Evolutionary conservation across 768 basidiomycete species (phyloP).

Genomic region (Phanerodontia chrysosporium): DNA sequence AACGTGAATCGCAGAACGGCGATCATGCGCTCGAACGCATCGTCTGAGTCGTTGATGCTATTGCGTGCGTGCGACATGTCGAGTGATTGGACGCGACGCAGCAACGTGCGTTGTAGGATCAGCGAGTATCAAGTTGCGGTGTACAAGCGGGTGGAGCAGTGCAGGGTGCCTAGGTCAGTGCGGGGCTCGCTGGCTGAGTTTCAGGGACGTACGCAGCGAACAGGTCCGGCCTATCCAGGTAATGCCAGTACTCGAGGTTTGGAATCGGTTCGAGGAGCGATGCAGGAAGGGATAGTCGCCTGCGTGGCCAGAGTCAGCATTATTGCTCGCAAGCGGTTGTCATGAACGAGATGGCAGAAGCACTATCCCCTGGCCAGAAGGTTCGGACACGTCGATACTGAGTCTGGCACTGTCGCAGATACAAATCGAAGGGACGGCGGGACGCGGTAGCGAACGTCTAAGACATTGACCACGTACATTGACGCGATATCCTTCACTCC

Average conservation of each 20-base stretch:
- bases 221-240: slow-evolving; percentile 85
- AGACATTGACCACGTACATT: slow-evolving; percentile 54
- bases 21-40: slow-evolving; percentile 95
- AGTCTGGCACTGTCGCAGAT: no score
- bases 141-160: background rate
- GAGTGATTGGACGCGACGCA: background rate
- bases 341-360: background rate
- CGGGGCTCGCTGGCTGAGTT: background rate
- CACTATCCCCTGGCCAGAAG: no score
- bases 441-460: background rate
- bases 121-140: background rate
- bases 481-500: slow-evolving; percentile 95
- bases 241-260: slow-evolving; percentile 96
- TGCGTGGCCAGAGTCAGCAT: slow-evolving; percentile 25
- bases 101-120: background rate
- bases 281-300: slow-evolving; percentile 90
- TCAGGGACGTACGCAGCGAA: slow-evolving; percentile 74
- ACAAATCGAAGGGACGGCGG: no score
- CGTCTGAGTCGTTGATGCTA: slow-evolving; percentile 88
- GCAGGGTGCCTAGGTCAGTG: background rate
- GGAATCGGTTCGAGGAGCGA: slow-evolving; percentile 91
- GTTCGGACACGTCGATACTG: no score
- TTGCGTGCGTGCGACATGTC: background rate
- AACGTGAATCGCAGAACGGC: slow-evolving; percentile 84
- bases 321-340: background rate